Evolutionary conservation across 1,284 basidiomycete species (phyloP).

Genomic region (Ustilago xerochloae): DNA sequence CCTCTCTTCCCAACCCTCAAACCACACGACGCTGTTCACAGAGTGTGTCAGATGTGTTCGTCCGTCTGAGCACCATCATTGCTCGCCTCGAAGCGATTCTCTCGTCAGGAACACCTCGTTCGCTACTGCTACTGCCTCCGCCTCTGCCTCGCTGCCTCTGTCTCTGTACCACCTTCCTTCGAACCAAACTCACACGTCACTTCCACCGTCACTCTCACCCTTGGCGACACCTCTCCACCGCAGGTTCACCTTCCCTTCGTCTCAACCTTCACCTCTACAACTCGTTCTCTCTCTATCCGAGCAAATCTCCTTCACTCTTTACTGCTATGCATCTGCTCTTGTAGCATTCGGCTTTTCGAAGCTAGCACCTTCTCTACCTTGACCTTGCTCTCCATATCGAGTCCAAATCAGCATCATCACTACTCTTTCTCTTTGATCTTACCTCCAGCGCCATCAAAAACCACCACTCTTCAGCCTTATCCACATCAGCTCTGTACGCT

Average conservation of each 20-base stretch:
- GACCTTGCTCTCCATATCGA: neutral
- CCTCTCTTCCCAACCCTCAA: neutral
- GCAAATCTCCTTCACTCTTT: neutral
- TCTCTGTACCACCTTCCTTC: neutral
- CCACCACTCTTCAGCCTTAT: neutral
- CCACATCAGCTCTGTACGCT: conserved; percentile 24
- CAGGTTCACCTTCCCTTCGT: neutral
- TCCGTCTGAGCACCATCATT: neutral
- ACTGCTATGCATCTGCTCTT: conserved; percentile 33
- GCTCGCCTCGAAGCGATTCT: neutral
- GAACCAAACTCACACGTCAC: neutral
- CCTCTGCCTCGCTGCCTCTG: too few species aligned
- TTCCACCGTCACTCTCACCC: neutral
- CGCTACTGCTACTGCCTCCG: too few species aligned
- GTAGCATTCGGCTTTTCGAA: conserved; percentile 32
- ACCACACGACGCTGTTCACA: neutral
- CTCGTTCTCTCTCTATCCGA: neutral
- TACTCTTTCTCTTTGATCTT: neutral
- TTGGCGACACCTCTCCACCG: neutral
- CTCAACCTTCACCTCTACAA: neutral
- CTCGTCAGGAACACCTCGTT: conserved; percentile 6
- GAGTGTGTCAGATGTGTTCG: neutral
- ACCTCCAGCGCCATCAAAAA: neutral
- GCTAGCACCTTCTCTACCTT: conserved; percentile 8
- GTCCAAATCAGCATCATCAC: neutral